A percentile compares a stretch with the other conserved stretches of the same genome.
These are phyloP conservation scores for Brassica nigra DNA, from an alignment of 345 rosid species.

Conservation along the genomic window DNA sequence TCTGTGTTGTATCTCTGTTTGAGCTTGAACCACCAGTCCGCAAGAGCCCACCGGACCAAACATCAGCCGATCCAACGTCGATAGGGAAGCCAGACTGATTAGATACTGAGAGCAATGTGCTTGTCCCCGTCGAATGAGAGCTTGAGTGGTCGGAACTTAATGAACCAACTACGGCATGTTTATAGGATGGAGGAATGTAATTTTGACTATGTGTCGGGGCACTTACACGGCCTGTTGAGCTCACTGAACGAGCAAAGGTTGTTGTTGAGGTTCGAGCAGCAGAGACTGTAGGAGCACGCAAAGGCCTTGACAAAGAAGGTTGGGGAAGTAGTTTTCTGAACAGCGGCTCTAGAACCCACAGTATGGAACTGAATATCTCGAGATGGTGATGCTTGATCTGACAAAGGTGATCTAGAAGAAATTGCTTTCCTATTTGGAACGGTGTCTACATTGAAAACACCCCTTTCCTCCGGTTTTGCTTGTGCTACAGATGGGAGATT, in stretches of 20 bases:
- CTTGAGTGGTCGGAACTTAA: conserved; percentile 44
- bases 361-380: conserved; percentile 42
- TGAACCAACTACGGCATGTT: conserved; percentile 65
- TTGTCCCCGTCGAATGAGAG: conserved; percentile 54
- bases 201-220: conserved; percentile 51
- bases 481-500: conserved; percentile 41
- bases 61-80: conserved; percentile 53
- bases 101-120: conserved; percentile 43
- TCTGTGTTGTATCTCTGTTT: conserved; percentile 50
- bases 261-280: conserved; percentile 56
- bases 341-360: conserved; percentile 48
- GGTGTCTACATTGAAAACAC: conserved; percentile 40
- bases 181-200: conserved; percentile 71
- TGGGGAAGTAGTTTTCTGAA: conserved; percentile 45
- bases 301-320: conserved; percentile 76
- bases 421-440: conserved; percentile 44
- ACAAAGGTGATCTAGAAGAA: conserved; percentile 44
- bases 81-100: conserved; percentile 52
- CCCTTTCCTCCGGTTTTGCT: conserved; percentile 51
- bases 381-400: conserved; percentile 48
- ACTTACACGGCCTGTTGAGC: conserved; percentile 78
- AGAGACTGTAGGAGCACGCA: conserved; percentile 70
- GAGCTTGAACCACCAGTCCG: conserved; percentile 56
- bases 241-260: conserved; percentile 66
- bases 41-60: conserved; percentile 39